Evolutionary conservation across 2,329 filamentous ascomycete species (phyloP), one percentile per base, ranked within the genome.

Genomic region (Fusarium gaditjirri): DNA sequence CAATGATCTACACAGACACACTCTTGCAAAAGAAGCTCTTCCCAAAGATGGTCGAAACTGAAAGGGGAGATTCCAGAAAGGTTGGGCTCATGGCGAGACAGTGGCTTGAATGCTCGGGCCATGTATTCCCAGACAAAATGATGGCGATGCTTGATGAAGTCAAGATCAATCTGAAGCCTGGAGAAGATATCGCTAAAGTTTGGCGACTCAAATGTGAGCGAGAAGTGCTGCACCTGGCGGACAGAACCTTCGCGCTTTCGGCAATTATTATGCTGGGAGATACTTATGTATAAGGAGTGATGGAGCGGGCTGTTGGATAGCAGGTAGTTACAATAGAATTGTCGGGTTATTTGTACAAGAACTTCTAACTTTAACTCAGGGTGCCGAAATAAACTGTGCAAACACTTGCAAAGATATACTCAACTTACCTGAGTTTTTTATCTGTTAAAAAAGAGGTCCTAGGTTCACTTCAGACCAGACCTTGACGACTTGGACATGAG

Each of bases 131-230:
- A 5, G 6, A 5, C 8, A 23, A 1, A 25, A 50, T 50, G 46
- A 2, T 2, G 7, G 1, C 5, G 16, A 23, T 2, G 5, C n/a
- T 50, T 16, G 0, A 12, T 10, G 6, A 2, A 19, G 6, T 35
- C 46, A 19, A 14, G 29, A 1, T 2, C 6, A 9, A 5, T 12
- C 2, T 4, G 46, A 7, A 13, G 31, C 16, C 10, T 23, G 29
- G n/a, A 13, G 16, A 10, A 25, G 6, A 19, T 12, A 8, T 23
- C 5, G 31, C 9, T 21, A 2, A 33, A n/a, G 4, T 16, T 19
- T 23, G 38, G 52, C 13, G 19, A n/a, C 1, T 8, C 19, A 2
- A 16, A 21, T 29, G 43, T 46, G 6, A 6, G 8, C 6, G 6
- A 13, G 3, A 7, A 13, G 4, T 5, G 19, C 4, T 19, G 43